Evolutionary conservation across 169 alveolate species (phyloP), one percentile per base, ranked within the genome.

Genomic region (Cryptosporidium sp.): DNA sequence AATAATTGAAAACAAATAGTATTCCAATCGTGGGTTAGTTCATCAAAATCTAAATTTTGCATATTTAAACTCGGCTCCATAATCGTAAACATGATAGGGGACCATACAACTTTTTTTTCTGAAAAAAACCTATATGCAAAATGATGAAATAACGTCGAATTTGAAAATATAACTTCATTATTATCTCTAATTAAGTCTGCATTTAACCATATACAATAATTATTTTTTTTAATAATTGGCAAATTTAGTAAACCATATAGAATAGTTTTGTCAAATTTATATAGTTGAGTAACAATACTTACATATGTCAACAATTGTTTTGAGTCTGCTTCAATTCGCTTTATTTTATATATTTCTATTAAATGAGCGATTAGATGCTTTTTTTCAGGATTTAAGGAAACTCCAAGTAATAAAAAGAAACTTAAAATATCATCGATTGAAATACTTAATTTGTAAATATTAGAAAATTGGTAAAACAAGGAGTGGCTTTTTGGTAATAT

Each of bases 391-490:
- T 37, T 62, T 31, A 16, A 7, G 7, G 75, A 23, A 35, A 65
- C 48, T 37, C 44, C 75, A 42, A 61, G 62, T 26, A 26, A 9
- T 23, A 80, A 26, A 62, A 80, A 80, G 39, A 80, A 80, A 12
- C 51, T 62, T 10, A 80, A 9, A 12, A 80, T 8, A 31, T 80
- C 89, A 10, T 26, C 7, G 7, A 65, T 48, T 23, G 69, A 51
- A 73, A 62, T n/a, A 31, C 44, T n/a, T 9, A 60, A 29, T 33
- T 18, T 26, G 33, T 73, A 56, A 18, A 42, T 73, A 53, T 23
- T 14, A 33, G 68, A 18, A 56, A 73, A 73, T 42, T 37, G 42
- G 29, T 31, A 56, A 29, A 42, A 58, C 0, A 73, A 33, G 10
- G 86, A 73, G 35, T 31, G 23, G 31, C 56, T 21, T 18, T 56